Base-by-base conservation (phyloP, 306 rosid genomes). In the Ziziphus jujuba region DNA sequence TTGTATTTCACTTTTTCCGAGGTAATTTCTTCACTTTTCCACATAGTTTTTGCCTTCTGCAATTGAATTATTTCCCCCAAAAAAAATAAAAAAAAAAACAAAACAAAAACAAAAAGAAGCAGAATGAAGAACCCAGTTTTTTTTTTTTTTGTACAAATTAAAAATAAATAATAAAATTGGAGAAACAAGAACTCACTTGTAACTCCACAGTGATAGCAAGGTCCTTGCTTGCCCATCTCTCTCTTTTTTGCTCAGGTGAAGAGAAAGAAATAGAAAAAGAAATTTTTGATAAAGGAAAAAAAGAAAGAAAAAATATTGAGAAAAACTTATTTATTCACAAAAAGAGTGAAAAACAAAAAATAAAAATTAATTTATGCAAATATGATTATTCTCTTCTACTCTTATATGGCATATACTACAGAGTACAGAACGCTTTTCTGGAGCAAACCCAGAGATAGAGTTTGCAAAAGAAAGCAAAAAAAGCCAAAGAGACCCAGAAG, bases 131-230 rank as follows among this genome's bases (percentile, higher is more conserved):
- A 52, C 66, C 72, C 78, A 64, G 56, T 34, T 72, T 48, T 51
- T 24, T 34, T 59, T 50, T 36, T n/a, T 8, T 49, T 59, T 48
- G 38, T 17, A 38, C 25, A 51, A 61, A 59, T 13, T 56, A 56
- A 59, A 72, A 23, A 66, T 54, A 70, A 63, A 75, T 9, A 16
- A 51, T 22, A 5, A 69, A 71, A 73, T 19, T 70, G 91, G 91
- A 79, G 91, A 81, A 87, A 88, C 95, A 90, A 90, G 79, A 88
- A 91, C 99, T 95, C 97, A 95, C 99, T 95, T 79, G 97, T 85
- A 84, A 95, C 99, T 88, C 97, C 97, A 91, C 99, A 95, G 97
- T 95, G 99, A 88, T 83, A 80, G 89, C 99, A 95, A 81, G 99
- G 99, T 16, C 99, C 99, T 65, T 95, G 95, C 80, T 95, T 95